Percentiles rank a stretch among this genome's conserved stretches.
Conservation (phyloP, 2,329 filamentous ascomycete genomes). For the Sphaceloma murrayae region DNA sequence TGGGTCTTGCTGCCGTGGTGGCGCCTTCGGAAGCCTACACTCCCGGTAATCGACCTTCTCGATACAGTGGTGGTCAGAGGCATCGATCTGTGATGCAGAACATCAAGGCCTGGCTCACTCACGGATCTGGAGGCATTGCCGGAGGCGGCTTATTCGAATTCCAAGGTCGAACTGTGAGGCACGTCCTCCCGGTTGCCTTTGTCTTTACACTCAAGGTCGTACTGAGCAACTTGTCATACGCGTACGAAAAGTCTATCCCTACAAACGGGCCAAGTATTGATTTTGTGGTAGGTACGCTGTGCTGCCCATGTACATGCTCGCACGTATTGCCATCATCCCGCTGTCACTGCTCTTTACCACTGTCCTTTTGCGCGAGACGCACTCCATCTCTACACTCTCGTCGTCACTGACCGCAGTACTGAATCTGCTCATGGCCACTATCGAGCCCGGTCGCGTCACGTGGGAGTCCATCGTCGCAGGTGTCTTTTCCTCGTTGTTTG, state of each 20-base stretch:
- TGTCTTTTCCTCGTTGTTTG: conserved; percentile 44
- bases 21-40: conserved; percentile 31
- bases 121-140: conserved; percentile 40
- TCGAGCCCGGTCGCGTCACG: conserved; percentile 39
- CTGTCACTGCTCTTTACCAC: conserved; percentile 42
- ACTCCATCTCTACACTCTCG: conserved; percentile 41
- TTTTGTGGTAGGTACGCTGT: conserved; percentile 36
- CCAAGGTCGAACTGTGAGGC: conserved; percentile 38
- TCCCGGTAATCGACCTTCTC: conserved; percentile 16
- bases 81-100: conserved; percentile 20
- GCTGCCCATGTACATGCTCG: conserved; percentile 44
- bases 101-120: conserved; percentile 31
- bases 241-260: conserved; percentile 29
- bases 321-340: conserved; percentile 43
- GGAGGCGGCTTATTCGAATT: conserved; percentile 48
- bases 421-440: conserved; percentile 41
- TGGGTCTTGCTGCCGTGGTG: conserved; percentile 38
- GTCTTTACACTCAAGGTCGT: conserved; percentile 43
- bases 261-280: neutral
- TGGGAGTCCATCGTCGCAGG: conserved; percentile 45
- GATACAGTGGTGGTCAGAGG: conserved; percentile 22
- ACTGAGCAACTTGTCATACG: conserved; percentile 46
- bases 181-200: conserved; percentile 41
- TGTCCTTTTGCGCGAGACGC: conserved; percentile 37
- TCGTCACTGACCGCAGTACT: conserved; percentile 43